phyloP scores from a whole-genome alignment of 2,329 filamentous ascomycete genomes.

The Aureobasidium sp. region DNA sequence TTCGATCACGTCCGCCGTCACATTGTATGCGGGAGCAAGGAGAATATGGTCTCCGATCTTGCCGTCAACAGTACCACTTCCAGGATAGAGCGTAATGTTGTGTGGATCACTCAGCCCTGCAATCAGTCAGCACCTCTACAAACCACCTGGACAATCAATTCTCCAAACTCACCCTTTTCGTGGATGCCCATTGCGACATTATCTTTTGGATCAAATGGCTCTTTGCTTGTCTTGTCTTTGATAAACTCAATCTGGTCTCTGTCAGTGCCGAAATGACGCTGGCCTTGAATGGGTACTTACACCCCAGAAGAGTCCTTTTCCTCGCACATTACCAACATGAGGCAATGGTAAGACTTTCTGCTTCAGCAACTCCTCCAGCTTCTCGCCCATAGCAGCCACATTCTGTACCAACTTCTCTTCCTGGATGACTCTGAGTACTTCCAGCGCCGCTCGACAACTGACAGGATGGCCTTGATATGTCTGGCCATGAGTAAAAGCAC shows the following conservation, averaged over 20 bases:
- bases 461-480: slow-evolving; percentile 58
- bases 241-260: slow-evolving; percentile 50
- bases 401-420: slow-evolving; percentile 54
- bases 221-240: slow-evolving; percentile 46
- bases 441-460: slow-evolving; percentile 54
- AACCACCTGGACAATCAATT: background rate
- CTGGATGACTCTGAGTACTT: slow-evolving; percentile 54
- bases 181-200: slow-evolving; percentile 45
- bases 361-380: slow-evolving; percentile 41
- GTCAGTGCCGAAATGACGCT: slow-evolving; percentile 1
- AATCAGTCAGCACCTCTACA: slow-evolving; percentile 11
- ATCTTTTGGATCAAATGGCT: slow-evolving; percentile 43
- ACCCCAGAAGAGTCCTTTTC: slow-evolving; percentile 53
- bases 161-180: slow-evolving; percentile 38
- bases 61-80: slow-evolving; percentile 54
- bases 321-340: slow-evolving; percentile 55
- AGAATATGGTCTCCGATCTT: slow-evolving; percentile 62
- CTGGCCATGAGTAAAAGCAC: slow-evolving; percentile 52
- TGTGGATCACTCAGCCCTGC: slow-evolving; percentile 37
- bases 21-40: slow-evolving; percentile 61
- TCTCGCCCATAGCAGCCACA: slow-evolving; percentile 47
- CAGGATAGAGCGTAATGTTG: slow-evolving; percentile 57
- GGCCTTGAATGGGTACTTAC: slow-evolving; percentile 33
- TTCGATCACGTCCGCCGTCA: slow-evolving; percentile 51
- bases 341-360: slow-evolving; percentile 38